These are phyloP conservation scores for Taphrina communis DNA, from an alignment of 1,139 yeast genomes.

Conservation along the genomic window DNA sequence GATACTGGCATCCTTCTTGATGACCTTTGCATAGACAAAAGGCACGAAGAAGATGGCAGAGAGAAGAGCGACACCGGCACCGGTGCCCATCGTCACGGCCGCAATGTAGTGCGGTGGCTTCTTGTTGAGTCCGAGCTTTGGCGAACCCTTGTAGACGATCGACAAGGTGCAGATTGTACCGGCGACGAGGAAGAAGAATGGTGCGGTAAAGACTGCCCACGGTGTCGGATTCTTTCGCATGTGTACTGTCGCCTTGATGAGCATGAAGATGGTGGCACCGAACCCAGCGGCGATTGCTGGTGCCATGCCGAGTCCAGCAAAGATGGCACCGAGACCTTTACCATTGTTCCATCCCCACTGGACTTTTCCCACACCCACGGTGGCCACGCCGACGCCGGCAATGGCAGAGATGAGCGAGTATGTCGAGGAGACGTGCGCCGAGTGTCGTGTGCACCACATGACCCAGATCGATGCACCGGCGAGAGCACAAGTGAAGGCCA, in stretches of 20 bases:
- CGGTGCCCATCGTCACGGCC: constrained; percentile 62
- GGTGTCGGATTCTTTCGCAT: constrained; percentile 63
- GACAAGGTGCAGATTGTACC: constrained; percentile 67
- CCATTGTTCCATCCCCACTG: constrained; percentile 69
- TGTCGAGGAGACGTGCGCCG: constrained; percentile 80
- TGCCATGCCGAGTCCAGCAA: constrained; percentile 83
- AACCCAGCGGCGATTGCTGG: constrained; percentile 73
- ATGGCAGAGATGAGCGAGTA: constrained; percentile 80
- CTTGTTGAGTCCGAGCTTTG: constrained; percentile 62
- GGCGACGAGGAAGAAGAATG: constrained; percentile 65
- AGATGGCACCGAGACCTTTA: constrained; percentile 68
- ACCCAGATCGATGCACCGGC: constrained; percentile 80
- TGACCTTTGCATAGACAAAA: constrained; percentile 65
- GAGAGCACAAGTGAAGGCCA: constrained; percentile 76
- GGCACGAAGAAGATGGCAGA: constrained; percentile 67
- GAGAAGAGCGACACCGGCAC: constrained; percentile 67
- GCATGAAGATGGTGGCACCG: constrained; percentile 64
- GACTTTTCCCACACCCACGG: constrained; percentile 63
- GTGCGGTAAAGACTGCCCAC: constrained; percentile 65
- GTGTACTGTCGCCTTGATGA: constrained; percentile 66
- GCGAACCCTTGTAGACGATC: constrained; percentile 75
- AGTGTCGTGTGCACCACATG: constrained; percentile 67
- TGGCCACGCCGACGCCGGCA: constrained; percentile 77
- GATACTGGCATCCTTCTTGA: constrained; percentile 71
- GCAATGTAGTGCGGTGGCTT: constrained; percentile 53